Evolutionary conservation across 2,329 filamentous ascomycete species (phyloP).

Genomic region (Tothia fuscella): DNA sequence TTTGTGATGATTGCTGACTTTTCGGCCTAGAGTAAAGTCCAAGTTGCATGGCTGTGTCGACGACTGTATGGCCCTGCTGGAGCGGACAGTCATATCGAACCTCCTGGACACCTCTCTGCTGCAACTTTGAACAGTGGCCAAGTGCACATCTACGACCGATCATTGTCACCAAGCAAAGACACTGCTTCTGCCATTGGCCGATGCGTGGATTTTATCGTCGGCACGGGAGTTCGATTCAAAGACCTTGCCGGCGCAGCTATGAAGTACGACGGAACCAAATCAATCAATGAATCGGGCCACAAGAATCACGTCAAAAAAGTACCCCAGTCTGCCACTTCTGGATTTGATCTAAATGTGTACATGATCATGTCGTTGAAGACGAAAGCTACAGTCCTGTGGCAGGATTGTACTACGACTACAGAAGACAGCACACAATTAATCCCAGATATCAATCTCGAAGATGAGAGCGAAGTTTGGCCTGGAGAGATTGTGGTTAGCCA

Average conservation of each 20-base stretch:
- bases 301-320: conserved; percentile 21
- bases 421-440: conserved; percentile 35
- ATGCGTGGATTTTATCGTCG: conserved; percentile 27
- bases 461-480: conserved; percentile 45
- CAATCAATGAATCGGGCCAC: not conserved
- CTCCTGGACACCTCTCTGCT: conserved; percentile 15
- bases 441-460: conserved; percentile 39
- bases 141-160: conserved; percentile 33
- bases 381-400: conserved; percentile 45
- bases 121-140: conserved; percentile 29
- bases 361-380: conserved; percentile 38
- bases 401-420: conserved; percentile 40
- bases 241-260: conserved; percentile 37
- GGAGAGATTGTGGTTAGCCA: conserved; percentile 42
- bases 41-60: conserved; percentile 10
- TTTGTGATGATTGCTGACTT: too few relatives aligned
- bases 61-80: conserved; percentile 15
- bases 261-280: conserved; percentile 37
- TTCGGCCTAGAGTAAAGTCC: too few relatives aligned
- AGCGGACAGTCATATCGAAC: conserved; percentile 13
- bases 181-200: conserved; percentile 14
- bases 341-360: conserved; percentile 48
- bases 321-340: conserved; percentile 35
- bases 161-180: conserved; percentile 15
- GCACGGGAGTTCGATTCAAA: conserved; percentile 43